phyloP scores from a whole-genome alignment of 495 filamentous ascomycete genomes.

The Pyrenula aspistea region DNA sequence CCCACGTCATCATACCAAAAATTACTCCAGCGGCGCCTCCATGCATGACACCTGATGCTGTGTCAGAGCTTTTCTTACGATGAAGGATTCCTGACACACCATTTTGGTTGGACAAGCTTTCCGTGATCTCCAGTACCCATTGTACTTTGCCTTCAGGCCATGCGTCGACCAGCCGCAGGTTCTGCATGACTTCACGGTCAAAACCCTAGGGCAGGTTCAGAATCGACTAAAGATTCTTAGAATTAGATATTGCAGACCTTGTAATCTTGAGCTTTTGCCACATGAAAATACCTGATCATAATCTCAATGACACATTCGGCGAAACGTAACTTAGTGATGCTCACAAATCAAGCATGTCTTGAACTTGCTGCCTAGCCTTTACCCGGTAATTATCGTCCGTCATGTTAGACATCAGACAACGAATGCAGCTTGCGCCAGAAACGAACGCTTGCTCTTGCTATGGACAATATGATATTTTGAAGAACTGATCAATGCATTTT shows the following conservation, averaged over 20 bases:
- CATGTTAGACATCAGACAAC: not conserved
- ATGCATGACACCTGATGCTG: constrained; percentile 21
- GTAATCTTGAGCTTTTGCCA: not conserved
- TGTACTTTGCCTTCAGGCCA: not conserved
- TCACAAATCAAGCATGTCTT: not conserved
- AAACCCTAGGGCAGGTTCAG: not conserved
- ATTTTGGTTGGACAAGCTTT: not conserved
- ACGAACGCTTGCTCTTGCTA: too few relatives aligned
- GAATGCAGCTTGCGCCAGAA: too few relatives aligned
- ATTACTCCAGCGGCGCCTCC: constrained; percentile 31
- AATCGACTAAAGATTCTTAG: not conserved
- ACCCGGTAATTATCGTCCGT: not conserved
- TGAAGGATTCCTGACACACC: not conserved
- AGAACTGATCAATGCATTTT: too few relatives aligned
- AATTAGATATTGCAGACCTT: not conserved
- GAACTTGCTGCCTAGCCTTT: not conserved
- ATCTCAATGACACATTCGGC: too few relatives aligned
- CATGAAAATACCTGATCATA: not conserved
- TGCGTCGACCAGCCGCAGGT: not conserved
- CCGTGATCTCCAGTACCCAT: not conserved
- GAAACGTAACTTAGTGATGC: too few relatives aligned
- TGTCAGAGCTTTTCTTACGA: constrained; percentile 4
- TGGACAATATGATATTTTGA: too few relatives aligned
- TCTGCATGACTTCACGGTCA: not conserved
- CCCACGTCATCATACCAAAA: constrained; percentile 13